Evolutionary conservation across 768 basidiomycete species (phyloP).

Genomic region (Grammothele lineata): DNA sequence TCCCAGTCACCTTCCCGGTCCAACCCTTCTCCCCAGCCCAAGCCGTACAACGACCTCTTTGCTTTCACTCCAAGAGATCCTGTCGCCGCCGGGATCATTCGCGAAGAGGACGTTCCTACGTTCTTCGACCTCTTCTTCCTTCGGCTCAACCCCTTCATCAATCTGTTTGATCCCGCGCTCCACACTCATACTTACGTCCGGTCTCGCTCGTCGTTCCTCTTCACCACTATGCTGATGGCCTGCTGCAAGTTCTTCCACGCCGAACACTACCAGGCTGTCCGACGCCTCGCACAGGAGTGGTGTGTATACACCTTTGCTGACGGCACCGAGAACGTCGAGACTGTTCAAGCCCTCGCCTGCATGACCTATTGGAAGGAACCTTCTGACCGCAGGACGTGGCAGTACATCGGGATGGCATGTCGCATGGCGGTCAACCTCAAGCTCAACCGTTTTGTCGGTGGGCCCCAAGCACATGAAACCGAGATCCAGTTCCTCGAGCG

Average conservation of each 20-base stretch:
- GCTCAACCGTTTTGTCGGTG: slow-evolving; percentile 63
- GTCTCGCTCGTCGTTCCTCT: slow-evolving; percentile 74
- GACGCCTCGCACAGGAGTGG: slow-evolving; percentile 68
- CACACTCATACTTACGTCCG: slow-evolving; percentile 82
- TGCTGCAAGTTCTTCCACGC: slow-evolving; percentile 81
- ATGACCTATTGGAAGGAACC: slow-evolving; percentile 89
- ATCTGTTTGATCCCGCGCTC: slow-evolving; percentile 82
- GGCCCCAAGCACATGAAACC: slow-evolving; percentile 55
- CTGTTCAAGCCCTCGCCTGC: slow-evolving; percentile 86
- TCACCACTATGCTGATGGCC: slow-evolving; percentile 80
- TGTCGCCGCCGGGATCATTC: slow-evolving; percentile 64
- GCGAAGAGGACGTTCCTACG: slow-evolving; percentile 63
- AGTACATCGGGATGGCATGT: slow-evolving; percentile 83
- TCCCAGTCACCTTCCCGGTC: slow-evolving; percentile 15
- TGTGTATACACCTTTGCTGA: slow-evolving; percentile 76
- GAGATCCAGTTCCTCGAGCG: slow-evolving; percentile 68
- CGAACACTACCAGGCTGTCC: slow-evolving; percentile 60
- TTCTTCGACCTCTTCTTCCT: slow-evolving; percentile 78
- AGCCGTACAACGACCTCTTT: slow-evolving; percentile 4
- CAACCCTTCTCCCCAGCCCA: slow-evolving; percentile 11
- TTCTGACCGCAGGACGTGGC: slow-evolving; percentile 84
- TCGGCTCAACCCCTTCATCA: slow-evolving; percentile 86
- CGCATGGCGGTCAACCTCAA: slow-evolving; percentile 86
- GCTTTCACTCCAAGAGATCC: slow-evolving; percentile 45
- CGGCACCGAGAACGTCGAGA: slow-evolving; percentile 78